These are phyloP conservation scores for Fusarium vanettenii DNA, from an alignment of 2,329 filamentous ascomycete genomes.

Conservation along the genomic window DNA sequence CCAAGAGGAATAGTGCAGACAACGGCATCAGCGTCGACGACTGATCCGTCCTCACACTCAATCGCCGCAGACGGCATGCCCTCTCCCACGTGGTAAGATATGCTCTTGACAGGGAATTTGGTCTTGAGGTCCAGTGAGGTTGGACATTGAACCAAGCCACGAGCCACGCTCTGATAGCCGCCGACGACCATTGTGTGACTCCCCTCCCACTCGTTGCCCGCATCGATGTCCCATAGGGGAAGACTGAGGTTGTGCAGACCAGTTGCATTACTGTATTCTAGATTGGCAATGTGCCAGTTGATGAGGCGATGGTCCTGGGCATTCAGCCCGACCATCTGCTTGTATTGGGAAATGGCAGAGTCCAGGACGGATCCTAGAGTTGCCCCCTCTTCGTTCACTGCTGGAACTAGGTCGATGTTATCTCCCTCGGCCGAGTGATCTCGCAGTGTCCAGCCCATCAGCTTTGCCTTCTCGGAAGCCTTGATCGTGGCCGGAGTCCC, in stretches of 20 bases:
- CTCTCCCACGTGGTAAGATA: conserved; percentile 70
- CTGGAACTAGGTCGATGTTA: conserved; percentile 77
- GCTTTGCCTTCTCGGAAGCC: conserved; percentile 80
- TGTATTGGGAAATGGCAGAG: conserved; percentile 89
- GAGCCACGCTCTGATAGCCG: conserved; percentile 93
- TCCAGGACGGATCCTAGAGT: conserved; percentile 94
- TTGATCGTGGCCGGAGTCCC: conserved; percentile 76
- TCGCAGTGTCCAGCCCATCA: conserved; percentile 86
- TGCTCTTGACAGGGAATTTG: conserved; percentile 76
- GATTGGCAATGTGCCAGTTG: conserved; percentile 98
- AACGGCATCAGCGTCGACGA: conserved; percentile 87
- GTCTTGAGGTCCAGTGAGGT: conserved; percentile 81
- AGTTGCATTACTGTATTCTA: conserved; percentile 96
- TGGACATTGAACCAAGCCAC: conserved; percentile 83
- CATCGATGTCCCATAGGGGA: conserved; percentile 95
- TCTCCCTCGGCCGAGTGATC: conserved; percentile 70
- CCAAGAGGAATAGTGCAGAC: conserved; percentile 91
- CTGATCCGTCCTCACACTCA: conserved; percentile 81
- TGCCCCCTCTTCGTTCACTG: conserved; percentile 72
- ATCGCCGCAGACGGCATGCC: conserved; percentile 66
- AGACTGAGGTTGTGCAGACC: conserved; percentile 90
- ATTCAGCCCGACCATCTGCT: conserved; percentile 82
- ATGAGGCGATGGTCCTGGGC: conserved; percentile 89
- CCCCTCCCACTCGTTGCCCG: conserved; percentile 97
- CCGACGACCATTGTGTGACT: conserved; percentile 93